Evolutionary conservation across 495 filamentous ascomycete genomes (phyloP).

Genomic region (Hypoxylon rickii): DNA sequence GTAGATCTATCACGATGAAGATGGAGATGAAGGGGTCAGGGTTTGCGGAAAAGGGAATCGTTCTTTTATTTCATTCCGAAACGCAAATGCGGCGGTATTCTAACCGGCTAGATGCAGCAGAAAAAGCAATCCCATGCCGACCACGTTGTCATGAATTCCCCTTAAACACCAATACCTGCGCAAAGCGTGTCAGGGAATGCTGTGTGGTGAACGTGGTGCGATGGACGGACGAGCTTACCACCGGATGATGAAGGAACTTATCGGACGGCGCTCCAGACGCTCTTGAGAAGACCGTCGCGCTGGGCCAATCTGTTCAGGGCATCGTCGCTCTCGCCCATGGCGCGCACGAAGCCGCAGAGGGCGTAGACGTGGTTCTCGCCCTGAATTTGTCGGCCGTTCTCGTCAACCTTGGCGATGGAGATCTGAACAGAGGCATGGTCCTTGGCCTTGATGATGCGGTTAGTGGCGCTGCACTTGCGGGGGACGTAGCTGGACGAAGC

Average conservation of each 20-base stretch:
- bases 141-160: conserved; percentile 36
- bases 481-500: conserved; percentile 81
- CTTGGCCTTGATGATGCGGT: conserved; percentile 99
- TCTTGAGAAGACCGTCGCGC: conserved; percentile 94
- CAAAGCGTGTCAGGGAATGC: neutral
- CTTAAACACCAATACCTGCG: conserved; percentile 34
- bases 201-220: conserved; percentile 12
- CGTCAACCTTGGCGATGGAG: conserved; percentile 72
- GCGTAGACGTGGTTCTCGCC: conserved; percentile 91
- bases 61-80: conserved; percentile 42
- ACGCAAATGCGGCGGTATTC: conserved; percentile 29
- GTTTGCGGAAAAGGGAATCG: conserved; percentile 35
- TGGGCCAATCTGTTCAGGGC: conserved; percentile 92
- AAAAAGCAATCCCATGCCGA: conserved; percentile 43
- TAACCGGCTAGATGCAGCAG: conserved; percentile 44
- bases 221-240: conserved; percentile 25
- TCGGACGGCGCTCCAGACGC: conserved; percentile 87
- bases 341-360: conserved; percentile 95
- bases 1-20: conserved; percentile 14
- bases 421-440: conserved; percentile 94
- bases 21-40: conserved; percentile 3
- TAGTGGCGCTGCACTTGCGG: conserved; percentile 94
- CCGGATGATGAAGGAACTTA: conserved; percentile 49
- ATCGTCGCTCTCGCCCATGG: conserved; percentile 98
- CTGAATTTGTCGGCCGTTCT: conserved; percentile 90